Conservation (phyloP, 345 rosid genomes). For the Triadica sebifera region DNA sequence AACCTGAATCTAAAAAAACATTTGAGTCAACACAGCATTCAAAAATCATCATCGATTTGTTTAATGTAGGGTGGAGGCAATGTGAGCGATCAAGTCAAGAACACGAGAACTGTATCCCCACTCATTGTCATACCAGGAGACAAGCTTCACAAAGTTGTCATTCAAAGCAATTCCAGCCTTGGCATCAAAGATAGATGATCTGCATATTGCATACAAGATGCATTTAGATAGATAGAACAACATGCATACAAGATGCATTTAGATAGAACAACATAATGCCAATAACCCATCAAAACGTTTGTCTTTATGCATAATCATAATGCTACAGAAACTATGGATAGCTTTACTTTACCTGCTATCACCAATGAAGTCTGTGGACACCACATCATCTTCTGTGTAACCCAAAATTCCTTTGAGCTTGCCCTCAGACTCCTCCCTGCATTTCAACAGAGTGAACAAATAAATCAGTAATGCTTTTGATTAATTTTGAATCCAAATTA, state of each 20-base stretch:
- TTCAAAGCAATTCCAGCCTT: conserved; percentile 37
- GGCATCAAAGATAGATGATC: conserved; percentile 26
- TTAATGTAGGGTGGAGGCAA: conserved; percentile 26
- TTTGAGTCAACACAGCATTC: not conserved
- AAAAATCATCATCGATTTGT: not conserved
- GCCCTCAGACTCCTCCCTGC: conserved; percentile 57
- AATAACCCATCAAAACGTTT: not conserved
- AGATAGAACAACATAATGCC: no score
- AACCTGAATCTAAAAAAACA: conserved; percentile 1
- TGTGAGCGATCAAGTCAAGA: conserved; percentile 55
- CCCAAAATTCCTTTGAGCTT: conserved; percentile 65
- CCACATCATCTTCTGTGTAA: conserved; percentile 59
- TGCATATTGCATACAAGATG: no score
- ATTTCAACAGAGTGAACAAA: not conserved
- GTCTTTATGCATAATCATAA: not conserved
- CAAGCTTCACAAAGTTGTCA: conserved; percentile 19
- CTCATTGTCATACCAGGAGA: conserved; percentile 26
- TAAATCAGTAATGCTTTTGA: not conserved
- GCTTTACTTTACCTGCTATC: conserved; percentile 47
- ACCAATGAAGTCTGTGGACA: conserved; percentile 57
- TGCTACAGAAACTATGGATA: not conserved
- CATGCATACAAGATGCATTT: no score
- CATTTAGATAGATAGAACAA: no score
- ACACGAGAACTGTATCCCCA: conserved; percentile 49
- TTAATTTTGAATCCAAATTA: not conserved